Evolutionary conservation across 1,284 basidiomycete species (phyloP).

Genomic region (Ganoderma boninense): DNA sequence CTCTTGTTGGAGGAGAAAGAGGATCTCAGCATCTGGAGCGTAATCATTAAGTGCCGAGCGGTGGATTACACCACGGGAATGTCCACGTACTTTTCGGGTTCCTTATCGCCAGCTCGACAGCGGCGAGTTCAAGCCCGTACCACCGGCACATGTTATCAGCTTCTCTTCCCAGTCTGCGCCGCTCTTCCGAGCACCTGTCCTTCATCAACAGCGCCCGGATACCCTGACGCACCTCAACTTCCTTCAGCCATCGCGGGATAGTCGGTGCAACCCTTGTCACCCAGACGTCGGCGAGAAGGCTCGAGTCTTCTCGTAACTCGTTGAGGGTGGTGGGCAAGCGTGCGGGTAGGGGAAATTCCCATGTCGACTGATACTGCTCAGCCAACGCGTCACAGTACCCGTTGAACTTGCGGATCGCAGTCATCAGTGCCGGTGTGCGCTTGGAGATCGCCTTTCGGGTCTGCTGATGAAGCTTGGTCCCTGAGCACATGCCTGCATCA

Average conservation of each 20-base stretch:
- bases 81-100: too few relatives aligned
- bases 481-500: too few relatives aligned
- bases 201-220: slow-evolving; percentile 37
- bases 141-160: slow-evolving; percentile 38
- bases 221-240: slow-evolving; percentile 36
- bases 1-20: slow-evolving; percentile 21
- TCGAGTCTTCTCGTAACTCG: slow-evolving; percentile 37
- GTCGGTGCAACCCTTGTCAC: slow-evolving; percentile 32
- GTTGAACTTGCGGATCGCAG: slow-evolving; percentile 46
- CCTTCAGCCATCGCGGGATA: slow-evolving; percentile 45
- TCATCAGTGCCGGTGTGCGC: slow-evolving; percentile 42
- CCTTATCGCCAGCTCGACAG: slow-evolving; percentile 29
- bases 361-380: slow-evolving; percentile 33
- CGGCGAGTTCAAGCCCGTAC: slow-evolving; percentile 33
- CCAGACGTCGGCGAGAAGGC: slow-evolving; percentile 52
- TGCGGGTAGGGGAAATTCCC: slow-evolving; percentile 43
- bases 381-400: slow-evolving; percentile 41
- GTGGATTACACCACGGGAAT: too few relatives aligned
- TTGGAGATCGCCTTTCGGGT: slow-evolving; percentile 46
- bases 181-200: slow-evolving; percentile 42
- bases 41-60: too few relatives aligned
- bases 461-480: slow-evolving; percentile 49
- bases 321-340: slow-evolving; percentile 10
- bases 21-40: slow-evolving; percentile 14
- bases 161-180: slow-evolving; percentile 30